Conservation (phyloP, 1,139 yeast genomes). For the Taphrina wiesneri region DNA sequence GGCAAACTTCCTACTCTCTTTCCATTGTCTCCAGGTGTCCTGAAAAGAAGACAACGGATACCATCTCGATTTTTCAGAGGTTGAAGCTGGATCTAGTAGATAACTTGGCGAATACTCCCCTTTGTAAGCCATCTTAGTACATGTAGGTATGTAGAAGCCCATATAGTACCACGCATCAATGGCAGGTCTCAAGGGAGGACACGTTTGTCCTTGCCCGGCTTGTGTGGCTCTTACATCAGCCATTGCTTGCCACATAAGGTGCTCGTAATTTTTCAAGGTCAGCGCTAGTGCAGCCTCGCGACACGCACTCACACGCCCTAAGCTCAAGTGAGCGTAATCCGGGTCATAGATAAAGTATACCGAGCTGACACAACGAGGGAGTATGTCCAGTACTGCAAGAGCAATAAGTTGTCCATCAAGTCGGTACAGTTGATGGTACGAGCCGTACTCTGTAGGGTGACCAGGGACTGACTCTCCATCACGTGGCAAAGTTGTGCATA, state of each 20-base stretch:
- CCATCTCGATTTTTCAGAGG: not conserved
- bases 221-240: slow-evolving; percentile 45
- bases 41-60: not conserved
- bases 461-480: not conserved
- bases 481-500: not conserved
- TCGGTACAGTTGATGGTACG: slow-evolving; percentile 76
- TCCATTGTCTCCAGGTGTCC: not conserved
- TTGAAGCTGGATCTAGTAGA: slow-evolving; percentile 45
- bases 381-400: slow-evolving; percentile 71
- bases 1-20: not conserved
- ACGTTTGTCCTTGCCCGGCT: not conserved
- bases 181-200: not conserved
- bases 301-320: slow-evolving; percentile 77
- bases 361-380: slow-evolving; percentile 76
- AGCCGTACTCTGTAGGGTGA: slow-evolving; percentile 48
- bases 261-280: slow-evolving; percentile 35
- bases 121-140: slow-evolving; percentile 82
- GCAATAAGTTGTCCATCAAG: slow-evolving; percentile 66
- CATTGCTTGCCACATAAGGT: not conserved
- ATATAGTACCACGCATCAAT: slow-evolving; percentile 43
- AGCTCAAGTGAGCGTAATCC: slow-evolving; percentile 55
- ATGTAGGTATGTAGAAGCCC: slow-evolving; percentile 68
- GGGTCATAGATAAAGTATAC: slow-evolving; percentile 92
- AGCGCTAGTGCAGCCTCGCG: slow-evolving; percentile 60
- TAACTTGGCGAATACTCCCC: slow-evolving; percentile 55